Evolutionary conservation across 176 grass and related monocot genomes (phyloP), one percentile per base, ranked within the genome.

Genomic region (Oryza glumipatula): DNA sequence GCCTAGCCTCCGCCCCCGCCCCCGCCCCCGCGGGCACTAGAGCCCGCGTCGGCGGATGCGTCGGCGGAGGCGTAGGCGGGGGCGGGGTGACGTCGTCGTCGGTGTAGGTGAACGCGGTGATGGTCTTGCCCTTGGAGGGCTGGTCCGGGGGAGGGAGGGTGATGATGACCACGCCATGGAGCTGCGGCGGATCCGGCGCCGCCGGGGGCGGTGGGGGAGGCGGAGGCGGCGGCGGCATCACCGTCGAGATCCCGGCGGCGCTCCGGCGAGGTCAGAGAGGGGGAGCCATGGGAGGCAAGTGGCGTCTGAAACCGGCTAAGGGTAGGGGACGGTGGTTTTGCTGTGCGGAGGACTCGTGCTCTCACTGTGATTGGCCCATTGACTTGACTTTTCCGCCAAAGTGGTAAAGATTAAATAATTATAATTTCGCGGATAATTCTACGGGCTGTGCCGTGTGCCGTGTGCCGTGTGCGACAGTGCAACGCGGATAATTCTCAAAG

Each of bases 101-200:
- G 90, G 91, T 88, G 86, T 92, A 87, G 81, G 97, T 88, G 91
- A 89, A 99, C 78, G 94, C 96, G 9, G 96, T 99, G 88, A 99
- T 77, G 44, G 94, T 99, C 83, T 99, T 99, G 67, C 96, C 96
- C 86, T 99, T 99, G 86, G 86, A 96, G n/a, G 94, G 91, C n/a
- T 99, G 81, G 72, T 96, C 96, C 63, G 88, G 43, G 54, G 96
- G 94, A 10, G 96, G 94, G 35, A 99, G 91, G 32, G 94, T 73
- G 96, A 99, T 99, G 89, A 96, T 92, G 78, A 99, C 94, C 65
- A 99, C 89, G 69, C 96, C 96, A 46, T 94, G 96, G 68, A 96
- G 84, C 80, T 91, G 93, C 17, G 68, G 77, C 3, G 6, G 36
- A 48, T 68, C 54, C 78, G 47, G 30, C 26, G 38, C 54, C 11